These are phyloP conservation scores for Gossypium schwendimanii DNA, from an alignment of 441 rosid genomes.

Conservation along the genomic window DNA sequence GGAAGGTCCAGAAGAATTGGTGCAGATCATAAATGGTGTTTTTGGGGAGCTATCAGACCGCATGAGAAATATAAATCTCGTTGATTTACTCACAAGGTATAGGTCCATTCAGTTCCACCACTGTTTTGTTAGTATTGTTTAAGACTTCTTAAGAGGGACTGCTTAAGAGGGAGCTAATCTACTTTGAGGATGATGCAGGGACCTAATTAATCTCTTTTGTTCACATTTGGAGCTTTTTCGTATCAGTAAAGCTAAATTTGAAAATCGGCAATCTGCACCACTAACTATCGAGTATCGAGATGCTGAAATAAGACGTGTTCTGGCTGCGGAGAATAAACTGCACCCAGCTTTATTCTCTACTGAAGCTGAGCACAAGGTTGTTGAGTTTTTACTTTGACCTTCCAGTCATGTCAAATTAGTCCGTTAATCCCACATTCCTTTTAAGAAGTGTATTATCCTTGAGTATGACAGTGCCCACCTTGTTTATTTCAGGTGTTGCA, in stretches of 20 bases:
- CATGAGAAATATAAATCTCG: slow-evolving; percentile 68
- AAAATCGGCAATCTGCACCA: slow-evolving; percentile 36
- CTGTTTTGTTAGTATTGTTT: slow-evolving; percentile 3
- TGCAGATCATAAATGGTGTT: slow-evolving; percentile 60
- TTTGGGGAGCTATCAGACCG: slow-evolving; percentile 83
- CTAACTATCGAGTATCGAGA: slow-evolving; percentile 60
- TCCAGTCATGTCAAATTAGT: background rate
- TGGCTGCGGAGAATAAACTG: slow-evolving; percentile 76
- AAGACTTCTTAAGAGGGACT: slow-evolving; percentile 15
- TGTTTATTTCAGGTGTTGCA: slow-evolving; percentile 74
- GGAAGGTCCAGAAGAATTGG: slow-evolving; percentile 89
- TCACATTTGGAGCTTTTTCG: slow-evolving; percentile 85
- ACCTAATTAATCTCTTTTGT: slow-evolving; percentile 67
- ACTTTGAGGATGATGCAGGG: slow-evolving; percentile 57
- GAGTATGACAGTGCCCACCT: slow-evolving; percentile 14
- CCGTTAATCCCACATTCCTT: background rate
- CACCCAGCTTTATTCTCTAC: slow-evolving; percentile 94
- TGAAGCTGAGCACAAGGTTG: slow-evolving; percentile 94
- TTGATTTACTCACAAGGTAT: slow-evolving; percentile 85
- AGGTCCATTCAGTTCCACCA: slow-evolving; percentile 10
- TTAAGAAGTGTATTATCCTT: background rate
- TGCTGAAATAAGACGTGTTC: slow-evolving; percentile 50
- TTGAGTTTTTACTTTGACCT: slow-evolving; percentile 12
- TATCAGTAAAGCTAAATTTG: slow-evolving; percentile 63
- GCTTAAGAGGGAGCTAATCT: slow-evolving; percentile 30